phyloP scores from a whole-genome alignment of 352 stramenopile species.

The Phytophthora quininea region DNA sequence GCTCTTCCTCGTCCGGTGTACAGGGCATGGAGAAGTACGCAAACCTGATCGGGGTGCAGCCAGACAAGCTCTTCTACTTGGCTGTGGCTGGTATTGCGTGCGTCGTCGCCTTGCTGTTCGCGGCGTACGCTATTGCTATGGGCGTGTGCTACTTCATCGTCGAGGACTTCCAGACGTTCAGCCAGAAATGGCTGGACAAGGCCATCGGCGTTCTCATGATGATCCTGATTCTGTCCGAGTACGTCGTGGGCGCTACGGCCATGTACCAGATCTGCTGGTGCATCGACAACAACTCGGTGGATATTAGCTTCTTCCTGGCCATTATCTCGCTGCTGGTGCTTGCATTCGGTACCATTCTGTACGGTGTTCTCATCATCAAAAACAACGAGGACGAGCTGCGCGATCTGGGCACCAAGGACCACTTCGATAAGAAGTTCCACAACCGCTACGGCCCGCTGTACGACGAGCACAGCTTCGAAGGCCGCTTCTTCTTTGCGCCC shows the following conservation, averaged over 20 bases:
- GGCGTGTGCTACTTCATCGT: slow-evolving; percentile 57
- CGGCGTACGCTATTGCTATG: slow-evolving; percentile 55
- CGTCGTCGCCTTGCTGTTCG: slow-evolving; percentile 54
- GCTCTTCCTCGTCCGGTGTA: slow-evolving; percentile 27
- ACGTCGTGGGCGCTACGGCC: slow-evolving; percentile 79
- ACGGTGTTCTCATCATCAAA: slow-evolving; percentile 72
- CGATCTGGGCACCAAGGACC: slow-evolving; percentile 82
- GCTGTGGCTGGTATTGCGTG: slow-evolving; percentile 65
- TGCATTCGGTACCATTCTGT: slow-evolving; percentile 79
- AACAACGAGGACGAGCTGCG: slow-evolving; percentile 82
- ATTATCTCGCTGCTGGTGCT: slow-evolving; percentile 75
- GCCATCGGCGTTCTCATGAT: slow-evolving; percentile 82
- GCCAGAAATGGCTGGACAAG: slow-evolving; percentile 81
- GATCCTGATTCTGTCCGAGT: slow-evolving; percentile 85
- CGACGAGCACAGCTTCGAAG: slow-evolving; percentile 89
- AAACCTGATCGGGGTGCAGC: slow-evolving; percentile 65
- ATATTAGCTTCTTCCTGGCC: slow-evolving; percentile 67
- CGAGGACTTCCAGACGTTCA: slow-evolving; percentile 57
- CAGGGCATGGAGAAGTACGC: slow-evolving; percentile 88
- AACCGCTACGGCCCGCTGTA: slow-evolving; percentile 82
- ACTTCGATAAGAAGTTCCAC: slow-evolving; percentile 88
- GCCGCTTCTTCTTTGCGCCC: slow-evolving; percentile 86
- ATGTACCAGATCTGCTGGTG: slow-evolving; percentile 89
- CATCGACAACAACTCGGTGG: slow-evolving; percentile 63
- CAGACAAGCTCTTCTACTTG: slow-evolving; percentile 87